Evolutionary conservation across 177 flowering plant species (phyloP).

Genomic region (Vitis hybrid): DNA sequence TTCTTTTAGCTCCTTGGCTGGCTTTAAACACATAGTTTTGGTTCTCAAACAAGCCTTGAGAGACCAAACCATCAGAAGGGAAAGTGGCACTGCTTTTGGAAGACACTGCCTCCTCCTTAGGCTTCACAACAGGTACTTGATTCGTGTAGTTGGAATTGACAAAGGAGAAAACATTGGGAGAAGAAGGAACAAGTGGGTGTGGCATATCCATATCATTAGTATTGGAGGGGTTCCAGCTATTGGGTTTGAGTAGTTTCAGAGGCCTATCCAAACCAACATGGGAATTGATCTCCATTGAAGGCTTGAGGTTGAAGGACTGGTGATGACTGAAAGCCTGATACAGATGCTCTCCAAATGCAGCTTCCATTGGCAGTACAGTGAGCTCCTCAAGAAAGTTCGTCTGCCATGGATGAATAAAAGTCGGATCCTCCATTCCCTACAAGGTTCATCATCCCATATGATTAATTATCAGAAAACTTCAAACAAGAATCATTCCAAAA

Average conservation of each 20-base stretch:
- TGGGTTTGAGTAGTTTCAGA: slow-evolving; percentile 38
- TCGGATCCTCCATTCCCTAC: slow-evolving; percentile 55
- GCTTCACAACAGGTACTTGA: slow-evolving; percentile 32
- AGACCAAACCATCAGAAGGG: slow-evolving; percentile 29
- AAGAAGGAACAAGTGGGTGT: slow-evolving; percentile 25
- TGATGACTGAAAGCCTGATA: slow-evolving; percentile 29
- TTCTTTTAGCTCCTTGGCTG: slow-evolving; percentile 35
- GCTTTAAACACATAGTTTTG: slow-evolving; percentile 32
- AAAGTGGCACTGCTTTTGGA: slow-evolving; percentile 10
- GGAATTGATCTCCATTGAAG: slow-evolving; percentile 21
- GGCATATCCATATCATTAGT: background rate
- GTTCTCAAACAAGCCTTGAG: slow-evolving; percentile 32
- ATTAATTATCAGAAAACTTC: background rate
- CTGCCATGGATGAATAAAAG: slow-evolving; percentile 39
- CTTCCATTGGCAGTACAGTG: slow-evolving; percentile 34
- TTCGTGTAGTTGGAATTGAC: slow-evolving; percentile 23
- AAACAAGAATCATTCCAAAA: background rate
- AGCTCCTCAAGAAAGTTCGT: slow-evolving; percentile 44
- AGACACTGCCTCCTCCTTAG: slow-evolving; percentile 44
- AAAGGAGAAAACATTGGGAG: slow-evolving; percentile 31
- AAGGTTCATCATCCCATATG: background rate
- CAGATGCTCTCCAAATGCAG: slow-evolving; percentile 44
- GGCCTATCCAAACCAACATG: slow-evolving; percentile 32
- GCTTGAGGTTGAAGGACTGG: slow-evolving; percentile 21
- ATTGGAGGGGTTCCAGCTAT: slow-evolving; percentile 37